Conservation (phyloP, 371 early-diverging fungal genomes). For the Entomophthora muscae region DNA sequence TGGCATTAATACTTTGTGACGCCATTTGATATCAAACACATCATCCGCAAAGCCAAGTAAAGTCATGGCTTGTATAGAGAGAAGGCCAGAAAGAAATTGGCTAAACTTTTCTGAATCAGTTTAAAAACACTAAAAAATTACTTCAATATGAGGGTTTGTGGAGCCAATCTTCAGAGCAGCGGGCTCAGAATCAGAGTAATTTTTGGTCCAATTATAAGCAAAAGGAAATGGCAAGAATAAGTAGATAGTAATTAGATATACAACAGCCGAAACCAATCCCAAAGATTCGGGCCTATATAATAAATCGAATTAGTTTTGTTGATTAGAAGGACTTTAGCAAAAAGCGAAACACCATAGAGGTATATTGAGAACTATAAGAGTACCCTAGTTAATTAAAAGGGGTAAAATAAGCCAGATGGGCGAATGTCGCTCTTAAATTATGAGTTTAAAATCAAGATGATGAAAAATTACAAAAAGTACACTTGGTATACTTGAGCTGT, state of each 20-base stretch:
- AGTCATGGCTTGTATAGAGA: constrained; percentile 84
- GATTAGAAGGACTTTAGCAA: no score
- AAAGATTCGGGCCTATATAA: neutral
- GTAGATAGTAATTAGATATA: neutral
- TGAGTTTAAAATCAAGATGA: no score
- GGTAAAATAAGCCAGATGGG: no score
- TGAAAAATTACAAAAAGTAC: no score
- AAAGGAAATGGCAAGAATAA: constrained; percentile 1
- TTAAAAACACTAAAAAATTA: no score
- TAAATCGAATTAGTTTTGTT: no score
- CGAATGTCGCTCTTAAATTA: no score
- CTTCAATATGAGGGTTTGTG: neutral
- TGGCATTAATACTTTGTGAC: constrained; percentile 90
- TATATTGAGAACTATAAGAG: no score
- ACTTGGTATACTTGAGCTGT: no score
- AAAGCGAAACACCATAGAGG: no score
- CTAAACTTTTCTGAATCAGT: constrained; percentile 33
- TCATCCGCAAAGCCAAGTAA: constrained; percentile 97
- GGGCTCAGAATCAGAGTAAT: neutral
- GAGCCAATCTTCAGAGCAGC: neutral
- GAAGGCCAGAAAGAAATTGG: constrained; percentile 67
- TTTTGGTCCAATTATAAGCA: neutral
- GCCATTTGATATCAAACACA: constrained; percentile 88
- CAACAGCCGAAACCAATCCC: neutral
- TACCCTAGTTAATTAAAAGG: no score